Evolutionary conservation across 306 rosid genomes (phyloP).

Genomic region (Purshia tridentata): DNA sequence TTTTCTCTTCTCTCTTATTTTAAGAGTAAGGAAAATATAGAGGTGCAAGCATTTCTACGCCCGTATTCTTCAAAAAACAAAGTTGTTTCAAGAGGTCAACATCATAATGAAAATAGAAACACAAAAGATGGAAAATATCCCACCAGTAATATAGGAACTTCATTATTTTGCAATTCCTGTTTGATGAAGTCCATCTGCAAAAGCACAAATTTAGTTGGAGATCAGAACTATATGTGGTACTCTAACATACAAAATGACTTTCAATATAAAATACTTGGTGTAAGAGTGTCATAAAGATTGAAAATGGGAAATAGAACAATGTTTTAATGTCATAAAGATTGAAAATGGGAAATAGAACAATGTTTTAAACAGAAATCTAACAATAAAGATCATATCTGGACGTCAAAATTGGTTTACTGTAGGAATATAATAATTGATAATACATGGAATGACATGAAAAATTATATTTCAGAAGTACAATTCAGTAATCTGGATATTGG

Average conservation of each 20-base stretch:
- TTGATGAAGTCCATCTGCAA: constrained; percentile 69
- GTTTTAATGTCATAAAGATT: neutral
- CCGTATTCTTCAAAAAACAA: neutral
- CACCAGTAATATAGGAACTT: constrained; percentile 80
- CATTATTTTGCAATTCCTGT: constrained; percentile 57
- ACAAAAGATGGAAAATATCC: constrained; percentile 25
- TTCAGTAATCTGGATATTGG: neutral
- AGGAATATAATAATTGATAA: neutral
- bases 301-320: neutral
- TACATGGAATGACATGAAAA: neutral
- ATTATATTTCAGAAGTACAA: neutral
- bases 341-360: neutral
- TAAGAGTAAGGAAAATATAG: too few species aligned
- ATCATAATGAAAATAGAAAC: constrained; percentile 18
- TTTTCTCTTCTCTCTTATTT: too few species aligned
- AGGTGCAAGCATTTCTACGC: neutral
- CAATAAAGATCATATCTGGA: constrained; percentile 7
- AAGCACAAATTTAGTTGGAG: constrained; percentile 10
- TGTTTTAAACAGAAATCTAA: neutral
- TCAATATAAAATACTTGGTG: neutral
- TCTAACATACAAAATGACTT: neutral
- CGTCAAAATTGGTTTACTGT: neutral
- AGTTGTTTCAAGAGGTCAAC: neutral
- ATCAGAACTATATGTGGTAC: constrained; percentile 1
- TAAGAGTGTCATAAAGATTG: neutral